Evolutionary conservation across 2,329 filamentous ascomycete species (phyloP), one percentile per base, ranked within the genome.

Genomic region (Penicillium concentricum): DNA sequence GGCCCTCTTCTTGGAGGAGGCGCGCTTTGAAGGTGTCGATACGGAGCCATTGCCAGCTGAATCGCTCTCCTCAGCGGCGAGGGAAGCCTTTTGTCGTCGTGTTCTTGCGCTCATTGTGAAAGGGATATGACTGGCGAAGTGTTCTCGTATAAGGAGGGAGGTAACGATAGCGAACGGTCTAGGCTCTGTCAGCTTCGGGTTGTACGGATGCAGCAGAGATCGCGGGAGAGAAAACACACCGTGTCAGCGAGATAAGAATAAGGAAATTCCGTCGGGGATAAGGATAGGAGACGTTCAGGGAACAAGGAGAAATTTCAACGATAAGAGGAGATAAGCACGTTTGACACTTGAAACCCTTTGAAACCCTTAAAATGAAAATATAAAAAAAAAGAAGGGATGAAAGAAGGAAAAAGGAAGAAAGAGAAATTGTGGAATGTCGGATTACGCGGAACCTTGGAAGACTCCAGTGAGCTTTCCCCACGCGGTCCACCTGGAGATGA

Each of bases 31-130:
- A 15, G 72, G 67, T 46, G 70, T 72, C 38, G 64, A 56, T 32
- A 62, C 60, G 12, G 64, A 58, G 52, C 72, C 72, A 61, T 74
- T 75, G 37, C 61, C 61, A 30, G 63, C 52, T 12, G 67, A 65
- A 48, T 67, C 70, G 32, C 65, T 70, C 48, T 72, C 73, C 34
- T 69, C 69, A 13, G 61, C 65, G 57, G 69, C 65, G 51, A 71
- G 62, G 18, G 69, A 67, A 32, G 70, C 73, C 59, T 75, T 76
- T 64, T 76, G 74, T 62, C 68, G 71, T 63, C 74, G 71, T 54
- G 74, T 76, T 59, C 72, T 64, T 41, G 72, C 69, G 57, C 68
- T 73, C 74, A 76, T 76, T 53, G 56, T 67, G 61, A 42, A 37
- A 37, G 16, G 26, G 53, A 51, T 52, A 24, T 44, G 20, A 12